A percentile compares a stretch with the other conserved stretches of the same genome.
phyloP scores from a whole-genome alignment of 371 early-diverging fungal species.

The Blastocladiella emersonii region DNA sequence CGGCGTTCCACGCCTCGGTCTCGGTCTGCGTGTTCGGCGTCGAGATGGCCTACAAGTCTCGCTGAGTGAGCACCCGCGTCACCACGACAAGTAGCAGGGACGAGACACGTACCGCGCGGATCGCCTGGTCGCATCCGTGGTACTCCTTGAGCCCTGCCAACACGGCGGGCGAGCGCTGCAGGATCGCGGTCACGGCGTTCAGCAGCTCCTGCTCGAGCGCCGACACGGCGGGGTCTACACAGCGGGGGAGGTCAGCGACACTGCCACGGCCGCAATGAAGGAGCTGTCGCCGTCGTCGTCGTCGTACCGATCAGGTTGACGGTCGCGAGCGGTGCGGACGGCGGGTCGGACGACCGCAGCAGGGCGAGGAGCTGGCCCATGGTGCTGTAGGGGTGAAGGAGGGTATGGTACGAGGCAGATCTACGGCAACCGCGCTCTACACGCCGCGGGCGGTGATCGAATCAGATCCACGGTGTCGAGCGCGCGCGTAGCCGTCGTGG shows the following conservation, averaged over 20 bases:
- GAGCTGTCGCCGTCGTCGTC: not conserved
- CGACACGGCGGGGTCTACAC: conserved; percentile 32
- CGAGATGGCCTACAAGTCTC: conserved; percentile 69
- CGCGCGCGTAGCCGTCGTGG: too few relatives aligned
- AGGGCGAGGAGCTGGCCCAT: not conserved
- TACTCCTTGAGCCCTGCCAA: conserved; percentile 27
- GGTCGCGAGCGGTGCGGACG: not conserved
- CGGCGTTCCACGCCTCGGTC: conserved; percentile 66
- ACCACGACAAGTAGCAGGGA: not conserved
- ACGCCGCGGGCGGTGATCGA: too few relatives aligned
- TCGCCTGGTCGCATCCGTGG: conserved; percentile 45
- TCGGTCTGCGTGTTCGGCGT: conserved; percentile 65
- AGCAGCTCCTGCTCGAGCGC: conserved; percentile 31
- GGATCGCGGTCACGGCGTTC: conserved; percentile 26
- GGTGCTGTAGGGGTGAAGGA: too few relatives aligned
- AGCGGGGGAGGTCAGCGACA: not conserved
- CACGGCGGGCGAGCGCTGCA: conserved; percentile 20
- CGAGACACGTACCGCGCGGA: conserved; percentile 20
- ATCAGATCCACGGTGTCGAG: too few relatives aligned
- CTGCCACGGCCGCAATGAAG: not conserved
- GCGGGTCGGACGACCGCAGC: not conserved
- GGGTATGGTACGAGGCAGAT: too few relatives aligned
- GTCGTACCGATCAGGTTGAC: not conserved
- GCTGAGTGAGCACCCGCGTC: conserved; percentile 1
- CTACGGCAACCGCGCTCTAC: too few relatives aligned